phyloP scores from a whole-genome alignment of 2,329 filamentous ascomycete genomes.

The Rachicladosporium sp. region DNA sequence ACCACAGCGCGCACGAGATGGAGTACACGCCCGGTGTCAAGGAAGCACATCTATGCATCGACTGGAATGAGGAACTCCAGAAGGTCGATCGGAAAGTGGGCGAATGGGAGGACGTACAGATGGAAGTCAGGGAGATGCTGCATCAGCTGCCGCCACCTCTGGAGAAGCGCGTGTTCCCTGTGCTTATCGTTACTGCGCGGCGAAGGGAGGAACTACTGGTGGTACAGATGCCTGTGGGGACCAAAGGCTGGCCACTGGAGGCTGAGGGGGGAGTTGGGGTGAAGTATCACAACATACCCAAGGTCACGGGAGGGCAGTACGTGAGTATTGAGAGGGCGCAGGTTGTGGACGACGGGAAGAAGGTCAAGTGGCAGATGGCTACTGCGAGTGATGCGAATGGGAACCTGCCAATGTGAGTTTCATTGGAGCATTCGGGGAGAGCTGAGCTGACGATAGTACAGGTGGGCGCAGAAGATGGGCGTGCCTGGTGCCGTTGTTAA shows the following conservation, averaged over 20 bases:
- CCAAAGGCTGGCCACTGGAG: conserved; percentile 19
- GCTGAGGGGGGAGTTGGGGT: conserved; percentile 4
- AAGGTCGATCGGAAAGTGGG: conserved; percentile 12
- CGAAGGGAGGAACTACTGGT: conserved; percentile 19
- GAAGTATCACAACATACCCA: conserved; percentile 21
- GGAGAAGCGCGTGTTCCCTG: conserved; percentile 52
- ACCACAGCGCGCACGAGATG: conserved; percentile 45
- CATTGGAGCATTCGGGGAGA: too few species aligned
- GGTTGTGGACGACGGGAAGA: conserved; percentile 25
- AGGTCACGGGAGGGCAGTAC: conserved; percentile 47
- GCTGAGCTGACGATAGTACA: too few species aligned
- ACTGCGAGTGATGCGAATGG: conserved; percentile 62
- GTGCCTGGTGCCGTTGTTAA: conserved; percentile 53
- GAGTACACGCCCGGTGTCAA: conserved; percentile 47
- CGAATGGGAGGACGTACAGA: conserved; percentile 24
- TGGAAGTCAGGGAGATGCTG: conserved; percentile 49
- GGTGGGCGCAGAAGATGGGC: conserved; percentile 50
- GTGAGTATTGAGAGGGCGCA: conserved; percentile 52
- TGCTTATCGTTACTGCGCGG: conserved; percentile 47
- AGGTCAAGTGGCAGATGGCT: conserved; percentile 65
- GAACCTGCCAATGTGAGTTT: conserved; percentile 40
- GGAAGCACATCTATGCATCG: conserved; percentile 32
- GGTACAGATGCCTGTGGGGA: conserved; percentile 27
- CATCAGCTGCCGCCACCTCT: conserved; percentile 51
- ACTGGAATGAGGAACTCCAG: conserved; percentile 28